These are phyloP conservation scores for Chlorella ohadii DNA, from an alignment of 139 green algal genomes.

Conservation along the genomic window DNA sequence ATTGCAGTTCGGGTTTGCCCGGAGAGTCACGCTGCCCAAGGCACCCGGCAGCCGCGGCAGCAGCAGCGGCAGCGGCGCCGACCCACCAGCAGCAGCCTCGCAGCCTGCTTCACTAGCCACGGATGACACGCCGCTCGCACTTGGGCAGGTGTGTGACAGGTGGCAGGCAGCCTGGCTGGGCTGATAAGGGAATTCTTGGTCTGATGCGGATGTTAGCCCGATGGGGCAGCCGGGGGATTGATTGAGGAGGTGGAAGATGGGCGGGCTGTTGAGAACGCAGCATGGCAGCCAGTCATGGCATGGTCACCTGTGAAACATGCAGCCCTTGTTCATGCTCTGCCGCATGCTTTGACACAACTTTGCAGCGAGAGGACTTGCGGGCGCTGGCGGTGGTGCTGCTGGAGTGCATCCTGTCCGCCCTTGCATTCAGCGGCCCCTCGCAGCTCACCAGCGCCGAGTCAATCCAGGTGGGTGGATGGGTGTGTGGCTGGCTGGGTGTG, in stretches of 20 bases:
- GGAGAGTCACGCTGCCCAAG: neutral
- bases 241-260: too few species aligned
- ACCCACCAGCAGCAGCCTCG: neutral
- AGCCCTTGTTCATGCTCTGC: too few species aligned
- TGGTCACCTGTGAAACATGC: too few species aligned
- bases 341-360: neutral
- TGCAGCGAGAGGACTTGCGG: conserved; percentile 35
- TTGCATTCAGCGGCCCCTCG: conserved; percentile 11
- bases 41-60: neutral
- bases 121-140: conserved; percentile 48
- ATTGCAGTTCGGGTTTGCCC: conserved; percentile 13
- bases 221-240: too few species aligned
- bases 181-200: neutral
- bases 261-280: too few species aligned
- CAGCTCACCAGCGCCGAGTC: conserved; percentile 29
- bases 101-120: conserved; percentile 8
- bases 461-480: conserved; percentile 23
- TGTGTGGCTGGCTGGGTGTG: too few species aligned
- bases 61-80: neutral
- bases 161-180: neutral
- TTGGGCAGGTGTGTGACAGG: conserved; percentile 24
- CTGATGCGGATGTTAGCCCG: neutral
- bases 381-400: conserved; percentile 45
- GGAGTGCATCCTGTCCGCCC: conserved; percentile 38
- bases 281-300: too few species aligned